phyloP scores from a whole-genome alignment of 2,329 filamentous ascomycete genomes.

The Neophaeococcomyces mojaviensis region DNA sequence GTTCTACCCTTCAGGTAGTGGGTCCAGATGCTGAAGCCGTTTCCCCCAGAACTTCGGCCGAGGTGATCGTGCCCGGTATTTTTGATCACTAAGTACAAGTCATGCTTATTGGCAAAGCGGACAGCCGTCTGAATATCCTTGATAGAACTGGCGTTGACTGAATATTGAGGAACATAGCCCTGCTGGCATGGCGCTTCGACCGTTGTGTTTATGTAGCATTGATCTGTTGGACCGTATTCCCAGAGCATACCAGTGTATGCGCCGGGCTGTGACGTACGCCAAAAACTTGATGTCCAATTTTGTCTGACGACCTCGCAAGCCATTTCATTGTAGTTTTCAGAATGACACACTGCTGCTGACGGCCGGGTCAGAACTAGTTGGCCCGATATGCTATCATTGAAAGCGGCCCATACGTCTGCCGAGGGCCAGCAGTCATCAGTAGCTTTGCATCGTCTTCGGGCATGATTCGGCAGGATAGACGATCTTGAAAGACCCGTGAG shows the following conservation, averaged over 20 bases:
- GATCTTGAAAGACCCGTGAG: too few species aligned
- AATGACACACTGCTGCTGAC: conserved; percentile 18
- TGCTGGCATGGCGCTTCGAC: conserved; percentile 19
- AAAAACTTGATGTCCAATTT: conserved; percentile 18
- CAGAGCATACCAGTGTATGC: conserved; percentile 26
- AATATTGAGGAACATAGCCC: conserved; percentile 24
- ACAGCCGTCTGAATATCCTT: conserved; percentile 20
- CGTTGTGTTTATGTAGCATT: conserved; percentile 26
- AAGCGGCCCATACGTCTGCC: conserved; percentile 23
- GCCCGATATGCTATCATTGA: conserved; percentile 30
- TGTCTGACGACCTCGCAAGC: conserved; percentile 15
- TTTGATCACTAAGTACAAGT: conserved; percentile 25
- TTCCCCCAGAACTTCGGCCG: conserved; percentile 23
- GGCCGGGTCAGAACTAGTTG: conserved; percentile 29
- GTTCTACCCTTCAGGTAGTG: conserved; percentile 25
- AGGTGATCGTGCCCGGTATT: conserved; percentile 27
- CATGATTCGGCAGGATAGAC: neutral
- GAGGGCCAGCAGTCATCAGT: conserved; percentile 31
- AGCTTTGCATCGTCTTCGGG: conserved; percentile 1
- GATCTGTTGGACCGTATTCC: conserved; percentile 24
- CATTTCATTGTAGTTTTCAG: conserved; percentile 12
- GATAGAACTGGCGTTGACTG: conserved; percentile 16
- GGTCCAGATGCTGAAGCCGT: conserved; percentile 26
- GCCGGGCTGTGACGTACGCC: conserved; percentile 22
- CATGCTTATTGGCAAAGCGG: conserved; percentile 23